Conservation (phyloP, 2,329 filamentous ascomycete genomes). For the Catunica adiposa region DNA sequence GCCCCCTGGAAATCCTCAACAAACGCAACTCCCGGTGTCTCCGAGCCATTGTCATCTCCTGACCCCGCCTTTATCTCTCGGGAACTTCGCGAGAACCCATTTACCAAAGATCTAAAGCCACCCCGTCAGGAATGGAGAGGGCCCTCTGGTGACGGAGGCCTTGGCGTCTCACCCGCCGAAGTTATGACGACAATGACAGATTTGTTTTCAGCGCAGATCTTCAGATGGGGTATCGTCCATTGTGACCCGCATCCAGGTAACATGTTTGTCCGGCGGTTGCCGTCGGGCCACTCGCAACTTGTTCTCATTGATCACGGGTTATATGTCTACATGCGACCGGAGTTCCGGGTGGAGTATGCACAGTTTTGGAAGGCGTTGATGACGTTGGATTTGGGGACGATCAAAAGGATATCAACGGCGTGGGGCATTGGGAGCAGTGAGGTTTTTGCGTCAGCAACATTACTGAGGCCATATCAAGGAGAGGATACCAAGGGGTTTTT, state of each 20-base stretch:
- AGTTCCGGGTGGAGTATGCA: slow-evolving; percentile 74
- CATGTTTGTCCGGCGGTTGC: slow-evolving; percentile 79
- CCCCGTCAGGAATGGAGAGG: slow-evolving; percentile 67
- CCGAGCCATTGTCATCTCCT: slow-evolving; percentile 40
- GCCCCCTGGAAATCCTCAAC: slow-evolving; percentile 62
- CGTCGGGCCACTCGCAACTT: slow-evolving; percentile 68
- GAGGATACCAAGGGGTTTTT: slow-evolving; percentile 55
- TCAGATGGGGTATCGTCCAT: slow-evolving; percentile 88
- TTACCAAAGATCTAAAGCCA: slow-evolving; percentile 54
- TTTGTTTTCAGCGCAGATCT: slow-evolving; percentile 94
- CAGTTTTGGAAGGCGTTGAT: slow-evolving; percentile 87
- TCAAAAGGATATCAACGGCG: slow-evolving; percentile 50
- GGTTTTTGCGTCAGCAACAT: slow-evolving; percentile 76
- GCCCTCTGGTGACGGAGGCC: slow-evolving; percentile 52
- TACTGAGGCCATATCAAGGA: slow-evolving; percentile 81
- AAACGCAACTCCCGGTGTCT: slow-evolving; percentile 62
- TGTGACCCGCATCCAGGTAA: slow-evolving; percentile 96
- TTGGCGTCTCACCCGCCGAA: slow-evolving; percentile 66
- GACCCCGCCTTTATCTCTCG: slow-evolving; percentile 30
- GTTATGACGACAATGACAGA: slow-evolving; percentile 97
- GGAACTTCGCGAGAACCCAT: slow-evolving; percentile 34
- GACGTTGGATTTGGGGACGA: slow-evolving; percentile 77
- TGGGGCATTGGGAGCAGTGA: slow-evolving; percentile 81
- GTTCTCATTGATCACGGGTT: slow-evolving; percentile 95
- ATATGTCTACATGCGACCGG: slow-evolving; percentile 76